A percentile compares a stretch with the other conserved stretches of the same genome.
phyloP scores from a whole-genome alignment of 2,329 filamentous ascomycete genomes.

The Colletotrichum tofieldiae region DNA sequence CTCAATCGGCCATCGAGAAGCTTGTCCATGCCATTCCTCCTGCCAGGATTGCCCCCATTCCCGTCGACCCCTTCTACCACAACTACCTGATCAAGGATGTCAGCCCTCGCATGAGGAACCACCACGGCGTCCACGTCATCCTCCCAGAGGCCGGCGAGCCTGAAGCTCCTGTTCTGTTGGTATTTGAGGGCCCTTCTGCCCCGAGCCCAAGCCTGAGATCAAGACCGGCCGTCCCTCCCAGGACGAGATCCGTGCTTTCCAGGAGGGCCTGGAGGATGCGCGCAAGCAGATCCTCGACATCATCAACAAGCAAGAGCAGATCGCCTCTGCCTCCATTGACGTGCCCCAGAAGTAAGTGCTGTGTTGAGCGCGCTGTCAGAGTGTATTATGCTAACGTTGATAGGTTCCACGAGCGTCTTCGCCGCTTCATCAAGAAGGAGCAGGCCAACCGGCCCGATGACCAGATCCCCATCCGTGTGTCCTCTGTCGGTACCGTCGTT shows the following conservation, averaged over 20 bases:
- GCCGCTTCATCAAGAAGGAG: constrained; percentile 76
- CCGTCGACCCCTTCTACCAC: constrained; percentile 86
- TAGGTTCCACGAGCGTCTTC: constrained; percentile 74
- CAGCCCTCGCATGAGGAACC: constrained; percentile 74
- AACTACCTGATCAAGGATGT: constrained; percentile 78
- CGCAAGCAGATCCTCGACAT: constrained; percentile 71
- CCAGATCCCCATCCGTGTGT: constrained; percentile 74
- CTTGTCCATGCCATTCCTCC: constrained; percentile 83
- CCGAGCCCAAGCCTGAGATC: constrained; percentile 43
- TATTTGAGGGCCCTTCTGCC: constrained; percentile 76
- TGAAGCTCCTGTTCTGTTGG: constrained; percentile 76
- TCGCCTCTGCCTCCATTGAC: constrained; percentile 67
- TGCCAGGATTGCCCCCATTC: constrained; percentile 75
- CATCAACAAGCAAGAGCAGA: constrained; percentile 71
- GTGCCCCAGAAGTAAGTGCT: constrained; percentile 69
- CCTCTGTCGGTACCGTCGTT: constrained; percentile 72
- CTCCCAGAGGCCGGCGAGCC: constrained; percentile 76
- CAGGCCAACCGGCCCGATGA: constrained; percentile 70
- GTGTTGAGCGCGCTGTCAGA: too few species aligned
- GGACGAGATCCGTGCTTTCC: constrained; percentile 67
- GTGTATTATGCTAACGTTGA: constrained; percentile 47
- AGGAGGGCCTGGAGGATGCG: constrained; percentile 70
- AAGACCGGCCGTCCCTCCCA: constrained; percentile 47
- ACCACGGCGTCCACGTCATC: constrained; percentile 81
- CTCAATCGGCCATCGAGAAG: constrained; percentile 81